These are phyloP conservation scores for Tubosaeta sp. DNA, from an alignment of 768 basidiomycete species.

Conservation along the genomic window DNA sequence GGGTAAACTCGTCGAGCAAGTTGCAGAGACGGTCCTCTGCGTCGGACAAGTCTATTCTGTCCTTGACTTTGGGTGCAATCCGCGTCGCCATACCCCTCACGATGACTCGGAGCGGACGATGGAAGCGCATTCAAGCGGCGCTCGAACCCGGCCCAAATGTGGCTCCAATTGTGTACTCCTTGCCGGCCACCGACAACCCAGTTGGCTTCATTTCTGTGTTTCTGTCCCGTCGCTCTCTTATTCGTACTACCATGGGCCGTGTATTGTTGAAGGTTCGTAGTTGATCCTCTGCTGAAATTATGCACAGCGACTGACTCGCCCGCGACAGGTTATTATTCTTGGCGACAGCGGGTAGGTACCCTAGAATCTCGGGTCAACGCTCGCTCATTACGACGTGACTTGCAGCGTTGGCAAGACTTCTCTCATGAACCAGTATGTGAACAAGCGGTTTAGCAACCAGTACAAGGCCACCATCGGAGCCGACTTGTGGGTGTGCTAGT, in stretches of 20 bases:
- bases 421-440: conserved; percentile 99
- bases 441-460: conserved; percentile 99
- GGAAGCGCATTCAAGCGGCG: conserved; percentile 21
- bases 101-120: neutral
- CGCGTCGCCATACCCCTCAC: conserved; percentile 30
- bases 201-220: neutral
- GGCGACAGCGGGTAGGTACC: conserved; percentile 87
- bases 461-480: conserved; percentile 99
- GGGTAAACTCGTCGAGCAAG: conserved; percentile 77
- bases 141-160: conserved; percentile 17
- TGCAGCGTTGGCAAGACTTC: conserved; percentile 96
- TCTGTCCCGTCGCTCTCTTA: neutral
- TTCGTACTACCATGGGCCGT: conserved; percentile 61
- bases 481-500: conserved; percentile 69
- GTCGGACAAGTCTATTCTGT: conserved; percentile 55
- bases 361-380: neutral
- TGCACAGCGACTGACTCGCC: conserved; percentile 7
- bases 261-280: conserved; percentile 73
- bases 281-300: neutral
- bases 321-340: conserved; percentile 87
- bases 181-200: conserved; percentile 17
- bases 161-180: conserved; percentile 5
- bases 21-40: conserved; percentile 66
- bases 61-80: conserved; percentile 28
- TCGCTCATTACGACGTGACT: conserved; percentile 4